Evolutionary conservation across 2,329 filamentous ascomycete genomes (phyloP), one percentile per base, ranked within the genome.

Genomic region (Aquanectria penicillioides): DNA sequence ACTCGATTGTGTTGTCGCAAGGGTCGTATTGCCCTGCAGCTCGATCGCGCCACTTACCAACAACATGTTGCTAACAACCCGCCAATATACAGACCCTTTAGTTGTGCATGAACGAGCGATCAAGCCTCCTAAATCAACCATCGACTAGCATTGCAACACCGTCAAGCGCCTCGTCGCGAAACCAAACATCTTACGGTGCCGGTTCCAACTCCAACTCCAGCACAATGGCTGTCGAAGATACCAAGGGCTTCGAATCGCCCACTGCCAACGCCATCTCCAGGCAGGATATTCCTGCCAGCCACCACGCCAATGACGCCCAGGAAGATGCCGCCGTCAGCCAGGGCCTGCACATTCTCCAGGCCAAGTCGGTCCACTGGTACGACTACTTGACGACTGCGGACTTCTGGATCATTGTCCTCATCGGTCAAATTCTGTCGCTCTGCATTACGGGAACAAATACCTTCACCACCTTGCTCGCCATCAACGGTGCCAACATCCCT

Each of bases 391-490:
- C 83, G 68, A 97, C 94, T 10, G 83, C 83, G 71, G 92, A 97
- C 73, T 98, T 99, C 74, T 98, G 93, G 86, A 80, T 92, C 66
- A 88, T 97, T 37, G 81, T 98, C 68, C 59, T 87, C 44, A 79
- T 98, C 59, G 93, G 93, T 58, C 94, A 97, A 83, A 76, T 93
- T 49, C 87, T 97, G 38, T 88, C 94, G 5, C 86, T 99, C 58
- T 94, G 93, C 80, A 95, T 97, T 77, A 97, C 94, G 1, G 88
- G 87, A 25, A 97, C 94, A 47, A 97, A 96, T 81, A 98, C 95
- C 43, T 92, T 98, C 73, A 92, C 90, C 31, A 86, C 85, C 22
- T 86, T 97, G 53, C 87, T 99, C 25, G 83, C 83, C 56, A 69
- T 74, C 9, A 76, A 78, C 5, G 85, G 88, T 46, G 94, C 90